Conservation (phyloP, 179 eudicot species). For the Gypsophila paniculata region DNA sequence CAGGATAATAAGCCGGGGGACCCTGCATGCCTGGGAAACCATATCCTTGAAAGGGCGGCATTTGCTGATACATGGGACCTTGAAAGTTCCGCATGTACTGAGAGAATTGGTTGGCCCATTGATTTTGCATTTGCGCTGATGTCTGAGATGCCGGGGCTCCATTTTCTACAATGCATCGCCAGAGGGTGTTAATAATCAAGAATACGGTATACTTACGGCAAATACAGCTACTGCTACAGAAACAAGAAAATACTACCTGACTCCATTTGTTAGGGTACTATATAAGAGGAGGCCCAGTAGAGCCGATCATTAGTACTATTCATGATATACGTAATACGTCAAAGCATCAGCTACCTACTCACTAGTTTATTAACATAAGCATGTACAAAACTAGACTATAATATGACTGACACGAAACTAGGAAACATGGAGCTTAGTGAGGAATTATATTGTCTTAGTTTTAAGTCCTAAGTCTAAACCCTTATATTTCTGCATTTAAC, state of each 20-base stretch:
- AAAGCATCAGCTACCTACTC: no score
- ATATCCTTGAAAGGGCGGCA: constrained; percentile 66
- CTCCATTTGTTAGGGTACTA: not conserved
- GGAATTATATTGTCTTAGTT: not conserved
- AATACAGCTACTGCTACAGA: not conserved
- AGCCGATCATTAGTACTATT: not conserved
- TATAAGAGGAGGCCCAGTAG: not conserved
- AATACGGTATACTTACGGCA: not conserved
- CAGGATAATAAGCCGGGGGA: constrained; percentile 51
- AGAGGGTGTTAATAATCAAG: not conserved
- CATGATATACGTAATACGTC: not conserved
- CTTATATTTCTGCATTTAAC: constrained; percentile 6
- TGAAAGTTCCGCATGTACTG: constrained; percentile 56
- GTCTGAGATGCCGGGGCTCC: constrained; percentile 29
- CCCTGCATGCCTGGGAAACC: constrained; percentile 60
- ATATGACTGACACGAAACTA: not conserved
- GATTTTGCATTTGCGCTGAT: constrained; percentile 45
- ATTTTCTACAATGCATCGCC: constrained; percentile 36
- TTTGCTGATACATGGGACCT: constrained; percentile 53
- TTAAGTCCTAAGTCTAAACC: not conserved
- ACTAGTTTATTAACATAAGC: no score
- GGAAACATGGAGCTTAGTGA: not conserved
- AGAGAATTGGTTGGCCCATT: constrained; percentile 51
- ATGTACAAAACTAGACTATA: not conserved
- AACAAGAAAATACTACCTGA: not conserved